Conservation (phyloP, 352 stramenopile genomes). For the Phytophthora sojae region DNA sequence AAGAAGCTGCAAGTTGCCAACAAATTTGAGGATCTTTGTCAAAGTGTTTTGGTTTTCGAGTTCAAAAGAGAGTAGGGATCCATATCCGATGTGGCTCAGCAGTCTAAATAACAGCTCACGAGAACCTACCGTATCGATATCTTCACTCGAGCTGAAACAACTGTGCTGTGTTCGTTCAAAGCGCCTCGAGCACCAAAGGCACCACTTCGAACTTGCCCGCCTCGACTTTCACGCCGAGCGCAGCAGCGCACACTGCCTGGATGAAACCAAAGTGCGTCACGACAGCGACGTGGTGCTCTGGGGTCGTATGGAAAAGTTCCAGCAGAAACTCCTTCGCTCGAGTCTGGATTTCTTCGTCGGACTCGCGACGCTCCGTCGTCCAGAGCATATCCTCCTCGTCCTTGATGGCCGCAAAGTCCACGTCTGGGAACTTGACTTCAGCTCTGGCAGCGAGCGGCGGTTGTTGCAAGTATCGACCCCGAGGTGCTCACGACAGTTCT, state of each 20-base stretch:
- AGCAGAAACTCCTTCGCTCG: constrained; percentile 59
- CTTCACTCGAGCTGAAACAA: no score
- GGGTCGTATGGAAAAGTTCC: constrained; percentile 61
- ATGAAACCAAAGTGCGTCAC: constrained; percentile 80
- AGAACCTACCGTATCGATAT: no score
- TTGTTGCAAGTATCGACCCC: constrained; percentile 78
- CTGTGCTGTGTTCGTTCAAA: constrained; percentile 2
- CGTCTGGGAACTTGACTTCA: constrained; percentile 63
- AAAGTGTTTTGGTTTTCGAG: no score
- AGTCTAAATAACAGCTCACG: no score
- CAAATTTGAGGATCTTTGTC: no score
- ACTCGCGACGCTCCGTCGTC: constrained; percentile 63
- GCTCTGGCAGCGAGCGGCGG: constrained; percentile 45
- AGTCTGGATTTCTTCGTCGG: constrained; percentile 56
- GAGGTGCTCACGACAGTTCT: constrained; percentile 68
- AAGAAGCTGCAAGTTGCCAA: no score
- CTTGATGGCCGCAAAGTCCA: constrained; percentile 65
- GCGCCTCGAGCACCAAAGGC: constrained; percentile 49
- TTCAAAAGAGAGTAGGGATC: no score
- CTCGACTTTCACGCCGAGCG: constrained; percentile 40
- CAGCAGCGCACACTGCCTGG: constrained; percentile 54
- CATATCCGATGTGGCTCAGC: no score
- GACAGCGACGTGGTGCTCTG: constrained; percentile 62
- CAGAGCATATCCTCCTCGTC: constrained; percentile 66
- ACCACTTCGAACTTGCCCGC: constrained; percentile 57